These are phyloP conservation scores for Cucumis hystrix DNA, from an alignment of 306 rosid species.

Conservation along the genomic window DNA sequence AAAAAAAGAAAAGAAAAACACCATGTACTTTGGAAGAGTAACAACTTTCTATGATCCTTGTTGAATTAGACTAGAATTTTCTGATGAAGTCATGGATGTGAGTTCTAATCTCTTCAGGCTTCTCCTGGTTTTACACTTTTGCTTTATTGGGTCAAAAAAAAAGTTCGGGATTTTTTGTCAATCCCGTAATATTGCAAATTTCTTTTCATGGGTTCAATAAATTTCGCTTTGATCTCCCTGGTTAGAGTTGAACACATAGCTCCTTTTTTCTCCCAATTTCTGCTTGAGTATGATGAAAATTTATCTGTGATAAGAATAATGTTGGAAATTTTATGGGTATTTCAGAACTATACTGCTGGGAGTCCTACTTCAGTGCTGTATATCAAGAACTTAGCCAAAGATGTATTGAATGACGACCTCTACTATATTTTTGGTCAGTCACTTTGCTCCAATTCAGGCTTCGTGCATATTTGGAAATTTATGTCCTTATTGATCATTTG, in stretches of 20 bases:
- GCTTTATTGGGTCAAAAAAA: neutral
- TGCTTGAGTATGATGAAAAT: neutral
- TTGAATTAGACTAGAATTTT: conserved; percentile 15
- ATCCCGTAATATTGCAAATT: neutral
- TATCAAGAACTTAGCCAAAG: conserved; percentile 92
- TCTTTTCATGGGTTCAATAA: neutral
- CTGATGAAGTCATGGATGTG: conserved; percentile 44
- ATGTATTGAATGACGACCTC: conserved; percentile 61
- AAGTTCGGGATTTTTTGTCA: neutral
- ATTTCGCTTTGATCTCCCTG: neutral
- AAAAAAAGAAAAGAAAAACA: neutral
- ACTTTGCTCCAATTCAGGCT: neutral
- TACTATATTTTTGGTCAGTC: conserved; percentile 72
- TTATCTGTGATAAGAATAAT: neutral
- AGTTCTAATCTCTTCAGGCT: conserved; percentile 34
- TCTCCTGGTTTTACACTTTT: conserved; percentile 22
- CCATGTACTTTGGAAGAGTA: neutral
- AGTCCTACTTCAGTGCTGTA: conserved; percentile 77
- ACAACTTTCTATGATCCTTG: neutral
- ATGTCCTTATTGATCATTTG: neutral
- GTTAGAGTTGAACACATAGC: neutral
- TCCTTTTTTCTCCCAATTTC: neutral
- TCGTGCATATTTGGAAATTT: neutral
- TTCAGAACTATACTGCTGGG: conserved; percentile 84
- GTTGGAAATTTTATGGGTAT: conserved; percentile 13